Evolutionary conservation across 768 basidiomycete genomes (phyloP).

Genomic region (Lactifluus hygrophoroides): DNA sequence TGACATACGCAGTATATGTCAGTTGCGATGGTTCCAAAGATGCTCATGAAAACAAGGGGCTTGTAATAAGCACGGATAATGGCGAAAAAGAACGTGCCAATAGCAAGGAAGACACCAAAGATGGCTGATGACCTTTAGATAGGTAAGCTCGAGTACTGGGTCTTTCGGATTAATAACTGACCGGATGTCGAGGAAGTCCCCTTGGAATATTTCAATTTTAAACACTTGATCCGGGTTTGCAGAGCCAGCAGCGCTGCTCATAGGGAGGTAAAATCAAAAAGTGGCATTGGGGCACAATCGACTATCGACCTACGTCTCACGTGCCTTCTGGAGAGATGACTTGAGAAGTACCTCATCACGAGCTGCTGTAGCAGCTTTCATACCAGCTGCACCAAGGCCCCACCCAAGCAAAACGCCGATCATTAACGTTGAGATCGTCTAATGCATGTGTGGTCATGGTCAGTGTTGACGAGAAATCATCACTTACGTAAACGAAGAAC

Average conservation of each 20-base stretch:
- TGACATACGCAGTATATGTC: slow-evolving; percentile 34
- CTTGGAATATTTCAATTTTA: slow-evolving; percentile 37
- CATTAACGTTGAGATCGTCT: slow-evolving; percentile 37
- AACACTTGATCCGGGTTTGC: slow-evolving; percentile 34
- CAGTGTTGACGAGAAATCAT: not conserved
- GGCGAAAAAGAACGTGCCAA: slow-evolving; percentile 38
- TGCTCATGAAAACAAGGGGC: slow-evolving; percentile 35
- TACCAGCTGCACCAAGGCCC: slow-evolving; percentile 46
- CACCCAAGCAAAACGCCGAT: slow-evolving; percentile 44
- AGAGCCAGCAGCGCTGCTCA: slow-evolving; percentile 27
- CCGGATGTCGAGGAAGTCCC: slow-evolving; percentile 41
- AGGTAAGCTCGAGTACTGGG: not conserved
- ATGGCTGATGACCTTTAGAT: slow-evolving; percentile 34
- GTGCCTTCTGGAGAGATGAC: slow-evolving; percentile 24
- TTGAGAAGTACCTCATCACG: slow-evolving; percentile 29
- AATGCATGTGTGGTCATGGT: not conserved
- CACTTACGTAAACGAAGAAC: slow-evolving; percentile 39
- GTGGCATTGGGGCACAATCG: not conserved
- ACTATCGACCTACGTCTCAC: slow-evolving; percentile 25
- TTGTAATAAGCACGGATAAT: slow-evolving; percentile 40
- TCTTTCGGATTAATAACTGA: slow-evolving; percentile 7
- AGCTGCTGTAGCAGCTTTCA: slow-evolving; percentile 40
- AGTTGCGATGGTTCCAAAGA: slow-evolving; percentile 42
- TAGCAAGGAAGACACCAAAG: slow-evolving; percentile 41
- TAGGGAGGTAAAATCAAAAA: not conserved